Evolutionary conservation across 345 rosid species (phyloP).

Genomic region (Ailanthus altissimus): DNA sequence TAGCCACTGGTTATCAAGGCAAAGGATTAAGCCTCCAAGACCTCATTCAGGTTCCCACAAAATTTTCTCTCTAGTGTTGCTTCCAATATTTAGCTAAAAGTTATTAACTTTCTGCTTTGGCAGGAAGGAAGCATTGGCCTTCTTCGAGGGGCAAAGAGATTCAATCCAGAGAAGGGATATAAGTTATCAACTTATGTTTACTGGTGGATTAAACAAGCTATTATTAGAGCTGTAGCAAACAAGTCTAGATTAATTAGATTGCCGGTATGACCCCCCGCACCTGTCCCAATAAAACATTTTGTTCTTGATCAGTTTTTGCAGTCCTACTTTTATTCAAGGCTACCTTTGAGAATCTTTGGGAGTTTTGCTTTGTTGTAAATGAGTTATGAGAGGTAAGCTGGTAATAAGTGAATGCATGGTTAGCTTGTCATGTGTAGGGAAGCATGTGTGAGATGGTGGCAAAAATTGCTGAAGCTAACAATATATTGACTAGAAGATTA

Average conservation of each 20-base stretch:
- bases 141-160: conserved; percentile 55
- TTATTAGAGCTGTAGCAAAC: conserved; percentile 46
- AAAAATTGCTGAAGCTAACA: conserved; percentile 53
- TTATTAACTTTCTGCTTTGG: background rate
- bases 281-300: background rate
- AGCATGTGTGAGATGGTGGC: conserved; percentile 42
- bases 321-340: background rate
- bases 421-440: conserved; percentile 58
- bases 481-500: conserved; percentile 32
- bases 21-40: conserved; percentile 58
- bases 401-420: conserved; percentile 53
- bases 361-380: background rate
- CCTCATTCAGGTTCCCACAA: conserved; percentile 46
- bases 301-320: background rate
- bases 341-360: background rate
- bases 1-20: conserved; percentile 52
- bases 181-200: conserved; percentile 63
- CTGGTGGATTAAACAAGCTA: conserved; percentile 71
- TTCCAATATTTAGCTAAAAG: conserved; percentile 6
- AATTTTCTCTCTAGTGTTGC: conserved; percentile 6
- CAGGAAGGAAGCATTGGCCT: conserved; percentile 63
- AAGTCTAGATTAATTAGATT: conserved; percentile 51
- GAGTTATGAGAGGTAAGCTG: conserved; percentile 33
- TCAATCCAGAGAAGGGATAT: conserved; percentile 54
- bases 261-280: conserved; percentile 43